These are phyloP conservation scores for Vairimorpha ceranae DNA, from an alignment of 371 early-diverging fungal genomes.

Conservation along the genomic window DNA sequence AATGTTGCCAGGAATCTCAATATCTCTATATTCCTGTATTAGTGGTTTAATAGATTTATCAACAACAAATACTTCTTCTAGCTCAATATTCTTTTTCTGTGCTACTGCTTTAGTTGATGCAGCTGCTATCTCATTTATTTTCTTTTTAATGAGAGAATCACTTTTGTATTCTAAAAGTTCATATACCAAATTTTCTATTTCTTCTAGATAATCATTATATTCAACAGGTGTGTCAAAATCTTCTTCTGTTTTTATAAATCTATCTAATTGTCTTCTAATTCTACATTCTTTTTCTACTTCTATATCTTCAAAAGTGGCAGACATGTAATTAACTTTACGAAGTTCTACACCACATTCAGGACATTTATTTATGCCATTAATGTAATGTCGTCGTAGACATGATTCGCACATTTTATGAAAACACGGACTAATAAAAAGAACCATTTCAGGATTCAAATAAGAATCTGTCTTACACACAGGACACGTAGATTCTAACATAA, in stretches of 20 bases:
- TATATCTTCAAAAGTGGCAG: slow-evolving; percentile 63
- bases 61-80: background rate
- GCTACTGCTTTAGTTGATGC: background rate
- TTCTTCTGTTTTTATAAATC: slow-evolving; percentile 36
- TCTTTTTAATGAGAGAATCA: slow-evolving; percentile 42
- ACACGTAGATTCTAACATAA: slow-evolving; percentile 70
- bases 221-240: slow-evolving; percentile 52
- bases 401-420: slow-evolving; percentile 81
- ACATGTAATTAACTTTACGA: slow-evolving; percentile 62
- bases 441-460: slow-evolving; percentile 81
- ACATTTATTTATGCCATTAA: slow-evolving; percentile 61
- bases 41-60: background rate
- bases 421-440: slow-evolving; percentile 83
- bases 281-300: slow-evolving; percentile 63
- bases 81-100: background rate
- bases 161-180: slow-evolving; percentile 54
- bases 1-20: background rate
- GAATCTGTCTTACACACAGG: slow-evolving; percentile 86
- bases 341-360: slow-evolving; percentile 61
- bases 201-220: slow-evolving; percentile 62
- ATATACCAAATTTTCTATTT: slow-evolving; percentile 56
- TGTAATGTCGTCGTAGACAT: slow-evolving; percentile 59
- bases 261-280: slow-evolving; percentile 57
- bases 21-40: background rate
- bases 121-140: slow-evolving; percentile 22